Base-by-base conservation (phyloP, 306 rosid species). In the Lathyrus sativus region DNA sequence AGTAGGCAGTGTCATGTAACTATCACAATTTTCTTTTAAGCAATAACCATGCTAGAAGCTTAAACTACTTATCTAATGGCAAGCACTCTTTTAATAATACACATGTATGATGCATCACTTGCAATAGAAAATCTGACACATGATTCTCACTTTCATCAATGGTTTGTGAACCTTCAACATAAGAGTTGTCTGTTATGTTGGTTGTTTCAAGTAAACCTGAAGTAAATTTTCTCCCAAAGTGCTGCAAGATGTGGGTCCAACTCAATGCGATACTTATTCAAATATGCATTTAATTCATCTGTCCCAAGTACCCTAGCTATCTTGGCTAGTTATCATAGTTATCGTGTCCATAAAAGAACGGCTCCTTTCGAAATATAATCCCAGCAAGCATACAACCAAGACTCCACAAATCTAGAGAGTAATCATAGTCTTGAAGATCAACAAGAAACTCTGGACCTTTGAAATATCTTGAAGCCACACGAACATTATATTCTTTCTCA, bases 341-440 rank as follows among this genome's bases (percentile, higher is more conserved):
- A 80, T 91, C 97, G 45, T 91, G 97, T 61, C 97, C 97, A 80
- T 88, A 91, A 79, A 91, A 91, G 85, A 91, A 91, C 70, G 96
- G 97, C 74, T 91, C 97, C 83, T 91, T 91, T 12, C 97, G 93
- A 72, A 88, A 91, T 80, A 91, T 91, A 96, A 91, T 91, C 80
- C 97, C 97, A 51, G 97, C 97, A 72, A 91, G 79, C 97, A 91
- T 91, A 80, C 97, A 91, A 72, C 96, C 97, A 39, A 91, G 95
- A 77, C 97, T 91, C 97, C 97, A 91, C 79, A 91, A 75, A 73
- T 91, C 97, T 72, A 91, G 72, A 43, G 97, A 86, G 77, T 88
- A 91, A 76, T 91, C 97, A 80, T 91, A 91, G 83, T 91, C 97
- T 85, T 91, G 96, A 77, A 91, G 88, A 87, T 91, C 96, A 75